Percentiles rank a stretch among this genome's conserved stretches.
These are phyloP conservation scores for Pelargonium nanum DNA, from an alignment of 345 rosid species.

Conservation along the genomic window DNA sequence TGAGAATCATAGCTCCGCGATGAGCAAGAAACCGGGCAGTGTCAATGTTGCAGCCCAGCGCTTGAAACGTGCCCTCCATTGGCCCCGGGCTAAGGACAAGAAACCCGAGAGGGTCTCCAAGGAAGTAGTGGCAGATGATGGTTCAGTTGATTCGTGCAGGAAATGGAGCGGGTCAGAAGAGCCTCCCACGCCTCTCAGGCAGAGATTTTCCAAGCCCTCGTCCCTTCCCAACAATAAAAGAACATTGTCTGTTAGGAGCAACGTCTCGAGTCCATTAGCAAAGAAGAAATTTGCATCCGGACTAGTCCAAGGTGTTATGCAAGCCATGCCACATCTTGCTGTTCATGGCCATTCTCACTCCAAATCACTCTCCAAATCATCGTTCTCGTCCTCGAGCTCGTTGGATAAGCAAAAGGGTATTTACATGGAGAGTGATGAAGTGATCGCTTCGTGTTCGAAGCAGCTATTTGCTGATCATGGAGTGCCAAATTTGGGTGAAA, in stretches of 20 bases:
- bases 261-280: conserved; percentile 64
- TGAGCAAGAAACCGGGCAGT: conserved; percentile 24
- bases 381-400: conserved; percentile 43
- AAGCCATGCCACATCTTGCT: conserved; percentile 34
- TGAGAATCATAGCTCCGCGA: conserved; percentile 27
- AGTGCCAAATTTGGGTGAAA: conserved; percentile 20
- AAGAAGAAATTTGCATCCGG: conserved; percentile 66
- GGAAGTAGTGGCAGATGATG: conserved; percentile 15
- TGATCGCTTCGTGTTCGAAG: conserved; percentile 40
- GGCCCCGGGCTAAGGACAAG: conserved; percentile 50
- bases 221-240: conserved; percentile 50
- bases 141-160: conserved; percentile 23
- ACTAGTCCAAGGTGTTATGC: conserved; percentile 40
- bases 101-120: conserved; percentile 20
- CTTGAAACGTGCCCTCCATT: conserved; percentile 48
- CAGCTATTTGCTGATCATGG: conserved; percentile 17
- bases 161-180: conserved; percentile 22
- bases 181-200: conserved; percentile 55
- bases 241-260: conserved; percentile 65
- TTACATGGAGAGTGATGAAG: conserved; percentile 30
- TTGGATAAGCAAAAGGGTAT: conserved; percentile 58
- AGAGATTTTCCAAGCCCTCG: conserved; percentile 46
- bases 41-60: conserved; percentile 46
- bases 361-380: conserved; percentile 66
- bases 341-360: conserved; percentile 51